Evolutionary conservation across 1,139 yeast genomes (phyloP), one percentile per base, ranked within the genome.

Genomic region (Saccharomyces hybrid): DNA sequence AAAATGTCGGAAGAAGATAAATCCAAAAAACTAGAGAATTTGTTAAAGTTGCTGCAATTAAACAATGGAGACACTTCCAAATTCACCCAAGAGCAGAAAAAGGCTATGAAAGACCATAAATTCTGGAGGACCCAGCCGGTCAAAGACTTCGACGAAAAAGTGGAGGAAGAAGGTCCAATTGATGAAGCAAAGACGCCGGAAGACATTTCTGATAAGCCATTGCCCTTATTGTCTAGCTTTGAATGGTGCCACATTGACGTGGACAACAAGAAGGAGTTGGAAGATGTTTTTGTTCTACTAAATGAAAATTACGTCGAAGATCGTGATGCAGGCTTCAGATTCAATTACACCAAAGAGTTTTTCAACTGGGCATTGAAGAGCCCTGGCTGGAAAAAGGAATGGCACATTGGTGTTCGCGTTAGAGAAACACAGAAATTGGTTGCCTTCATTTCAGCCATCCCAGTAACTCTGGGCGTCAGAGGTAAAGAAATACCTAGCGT

Each of bases 51-150:
- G 55, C 64, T 74, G 13, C 71, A 72, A 25, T 38, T 57, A 59
- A 64, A 61, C 48, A 58, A 65, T 56, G 87, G 86, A n/a, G 82
- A 77, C 53, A 51, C 61, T 31, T 54, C 65, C 1, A 76, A 76
- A 58, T 73, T 83, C 56, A 75, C 75, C 25, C 82, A 78, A 46
- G 74, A 78, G 44, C 84, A 84, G 68, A 75, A 78, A 61, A 86
- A 85, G 65, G 81, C 84, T 38, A 89, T 91, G 90, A 83, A 88
- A 53, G 96, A 91, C 65, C 89, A 91, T 75, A 89, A 88, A 73
- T 93, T 93, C 72, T 93, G 99, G 99, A 88, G 87, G 67, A 95
- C 99, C 5, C 99, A 93, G 71, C 99, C 99, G 0, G 99, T 95
- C 20, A 81, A 91, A 4, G 76, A 78, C 27, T 83, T 90, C 58